These are phyloP conservation scores for Wickerhamiella siamensis DNA, from an alignment of 805 yeast species.

Conservation along the genomic window DNA sequence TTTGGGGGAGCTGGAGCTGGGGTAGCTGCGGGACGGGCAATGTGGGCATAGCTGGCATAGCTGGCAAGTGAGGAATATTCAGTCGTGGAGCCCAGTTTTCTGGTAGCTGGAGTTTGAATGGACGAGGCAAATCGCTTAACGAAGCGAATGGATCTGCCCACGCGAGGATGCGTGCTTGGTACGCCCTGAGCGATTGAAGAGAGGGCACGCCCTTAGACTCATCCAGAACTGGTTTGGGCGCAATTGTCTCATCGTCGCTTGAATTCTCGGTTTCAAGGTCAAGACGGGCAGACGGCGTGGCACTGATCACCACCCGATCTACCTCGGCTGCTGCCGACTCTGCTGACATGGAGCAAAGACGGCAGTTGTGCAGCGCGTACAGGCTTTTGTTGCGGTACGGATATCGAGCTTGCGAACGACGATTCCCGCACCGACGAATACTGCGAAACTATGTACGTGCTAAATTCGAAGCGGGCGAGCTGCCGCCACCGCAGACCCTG, in stretches of 20 bases:
- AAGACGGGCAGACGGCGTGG: too few species aligned
- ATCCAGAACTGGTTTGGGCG: neutral
- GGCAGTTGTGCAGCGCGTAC: conserved; percentile 2
- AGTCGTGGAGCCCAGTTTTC: neutral
- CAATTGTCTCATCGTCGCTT: neutral
- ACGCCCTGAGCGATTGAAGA: neutral
- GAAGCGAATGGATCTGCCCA: conserved; percentile 2
- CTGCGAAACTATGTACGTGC: conserved; percentile 6
- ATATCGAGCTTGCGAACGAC: conserved; percentile 8
- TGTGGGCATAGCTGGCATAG: neutral
- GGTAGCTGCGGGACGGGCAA: neutral
- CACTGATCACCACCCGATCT: neutral
- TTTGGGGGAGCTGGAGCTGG: neutral
- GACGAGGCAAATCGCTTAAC: neutral
- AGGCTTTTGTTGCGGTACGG: conserved; percentile 12
- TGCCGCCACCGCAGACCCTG: conserved; percentile 4
- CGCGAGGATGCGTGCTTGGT: conserved; percentile 1
- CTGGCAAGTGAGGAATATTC: neutral
- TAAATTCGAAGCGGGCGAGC: conserved; percentile 5
- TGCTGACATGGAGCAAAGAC: conserved; percentile 1
- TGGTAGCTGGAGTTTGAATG: neutral
- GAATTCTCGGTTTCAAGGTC: neutral
- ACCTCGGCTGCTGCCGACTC: neutral
- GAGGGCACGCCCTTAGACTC: neutral
- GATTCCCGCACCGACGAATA: conserved; percentile 8